These are phyloP conservation scores for Hypoxylon trugodes DNA, from an alignment of 495 filamentous ascomycete species.

Conservation along the genomic window DNA sequence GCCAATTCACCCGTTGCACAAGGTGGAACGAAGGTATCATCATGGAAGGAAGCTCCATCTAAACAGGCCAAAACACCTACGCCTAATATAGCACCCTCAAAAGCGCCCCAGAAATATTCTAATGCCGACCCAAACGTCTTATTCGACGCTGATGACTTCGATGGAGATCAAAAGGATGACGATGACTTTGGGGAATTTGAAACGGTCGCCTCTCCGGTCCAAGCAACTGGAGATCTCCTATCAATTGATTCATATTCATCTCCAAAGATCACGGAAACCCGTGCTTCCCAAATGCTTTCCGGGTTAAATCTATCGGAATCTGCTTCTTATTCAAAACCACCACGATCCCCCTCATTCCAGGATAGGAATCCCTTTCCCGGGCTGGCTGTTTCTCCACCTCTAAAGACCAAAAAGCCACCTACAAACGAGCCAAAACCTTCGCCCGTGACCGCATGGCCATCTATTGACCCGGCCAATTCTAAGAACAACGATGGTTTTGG, in stretches of 20 bases:
- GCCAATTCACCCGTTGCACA: constrained; percentile 19
- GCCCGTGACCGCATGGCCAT: constrained; percentile 59
- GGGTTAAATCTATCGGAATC: constrained; percentile 35
- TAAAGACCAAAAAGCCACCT: constrained; percentile 38
- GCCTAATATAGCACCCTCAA: constrained; percentile 1
- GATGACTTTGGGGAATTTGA: constrained; percentile 64
- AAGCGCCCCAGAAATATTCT: constrained; percentile 1
- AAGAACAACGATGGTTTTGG: constrained; percentile 45
- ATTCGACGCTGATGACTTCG: constrained; percentile 60
- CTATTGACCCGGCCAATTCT: constrained; percentile 26
- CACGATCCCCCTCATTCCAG: constrained; percentile 61
- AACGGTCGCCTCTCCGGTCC: constrained; percentile 41
- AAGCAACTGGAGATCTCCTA: constrained; percentile 20
- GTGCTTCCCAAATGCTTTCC: constrained; percentile 40
- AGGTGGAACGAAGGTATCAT: constrained; percentile 1
- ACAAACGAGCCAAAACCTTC: constrained; percentile 45
- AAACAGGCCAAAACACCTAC: constrained; percentile 14
- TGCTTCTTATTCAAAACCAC: constrained; percentile 53
- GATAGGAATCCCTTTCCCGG: constrained; percentile 57
- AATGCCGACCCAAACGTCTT: constrained; percentile 54
- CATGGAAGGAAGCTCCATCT: not conserved
- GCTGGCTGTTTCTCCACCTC: constrained; percentile 53
- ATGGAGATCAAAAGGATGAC: constrained; percentile 49
- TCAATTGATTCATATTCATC: constrained; percentile 20
- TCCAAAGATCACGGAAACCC: constrained; percentile 32